phyloP scores from a whole-genome alignment of 2,329 filamentous ascomycete species.

The Capronia coronata region DNA sequence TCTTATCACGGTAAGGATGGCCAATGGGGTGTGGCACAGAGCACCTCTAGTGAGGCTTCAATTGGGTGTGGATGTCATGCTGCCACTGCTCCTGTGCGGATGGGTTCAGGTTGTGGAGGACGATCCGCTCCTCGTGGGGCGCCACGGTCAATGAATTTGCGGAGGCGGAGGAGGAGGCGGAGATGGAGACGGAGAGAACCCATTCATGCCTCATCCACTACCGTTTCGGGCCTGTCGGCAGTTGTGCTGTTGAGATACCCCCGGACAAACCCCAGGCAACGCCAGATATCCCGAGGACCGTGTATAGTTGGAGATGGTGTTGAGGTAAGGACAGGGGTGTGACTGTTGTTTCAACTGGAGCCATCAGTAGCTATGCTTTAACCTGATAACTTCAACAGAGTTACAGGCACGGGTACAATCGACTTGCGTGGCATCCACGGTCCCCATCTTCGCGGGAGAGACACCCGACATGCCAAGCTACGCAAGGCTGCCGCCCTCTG shows the following conservation, averaged over 20 bases:
- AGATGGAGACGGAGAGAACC: slow-evolving; percentile 14
- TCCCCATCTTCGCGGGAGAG: neutral
- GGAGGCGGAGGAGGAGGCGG: too few species aligned
- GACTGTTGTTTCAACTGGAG: too few species aligned
- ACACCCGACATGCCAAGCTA: slow-evolving; percentile 16
- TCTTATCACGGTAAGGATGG: too few species aligned
- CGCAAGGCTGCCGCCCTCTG: slow-evolving; percentile 32
- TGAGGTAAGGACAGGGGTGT: slow-evolving; percentile 9
- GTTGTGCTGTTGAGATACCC: slow-evolving; percentile 9
- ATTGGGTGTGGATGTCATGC: too few species aligned
- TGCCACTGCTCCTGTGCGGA: too few species aligned
- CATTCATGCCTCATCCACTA: slow-evolving; percentile 1
- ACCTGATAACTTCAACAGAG: too few species aligned
- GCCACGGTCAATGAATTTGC: neutral
- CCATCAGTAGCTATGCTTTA: too few species aligned
- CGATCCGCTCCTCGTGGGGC: neutral
- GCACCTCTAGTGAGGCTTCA: too few species aligned
- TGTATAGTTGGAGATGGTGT: neutral
- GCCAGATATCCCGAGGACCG: neutral
- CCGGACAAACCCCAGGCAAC: slow-evolving; percentile 7
- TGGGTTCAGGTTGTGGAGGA: too few species aligned
- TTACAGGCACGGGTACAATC: too few species aligned
- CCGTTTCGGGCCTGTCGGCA: slow-evolving; percentile 15
- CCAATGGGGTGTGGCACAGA: too few species aligned
- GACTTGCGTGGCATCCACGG: too few species aligned